phyloP scores from a whole-genome alignment of 352 stramenopile species.

The Stramenopiles sp. region DNA sequence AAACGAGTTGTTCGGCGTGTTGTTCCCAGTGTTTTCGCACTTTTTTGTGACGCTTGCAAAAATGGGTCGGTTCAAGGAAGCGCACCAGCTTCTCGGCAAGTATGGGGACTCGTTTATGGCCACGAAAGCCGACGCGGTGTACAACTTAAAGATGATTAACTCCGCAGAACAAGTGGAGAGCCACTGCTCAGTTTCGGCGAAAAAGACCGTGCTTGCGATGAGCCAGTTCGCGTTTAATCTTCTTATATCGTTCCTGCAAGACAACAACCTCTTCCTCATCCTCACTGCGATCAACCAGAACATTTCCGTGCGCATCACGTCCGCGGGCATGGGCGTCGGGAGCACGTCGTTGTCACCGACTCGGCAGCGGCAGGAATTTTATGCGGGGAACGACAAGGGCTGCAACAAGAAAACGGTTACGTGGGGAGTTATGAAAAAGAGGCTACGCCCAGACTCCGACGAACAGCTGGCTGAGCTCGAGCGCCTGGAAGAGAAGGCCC shows the following conservation, averaged over 20 bases:
- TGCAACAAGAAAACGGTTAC: not conserved
- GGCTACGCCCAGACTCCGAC: no score
- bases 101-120: not conserved
- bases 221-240: not conserved
- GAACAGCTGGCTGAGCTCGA: no score
- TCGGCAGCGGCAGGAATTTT: not conserved
- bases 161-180: not conserved
- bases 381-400: no score
- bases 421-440: not conserved
- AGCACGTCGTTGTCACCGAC: no score
- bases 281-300: not conserved
- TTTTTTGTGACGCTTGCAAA: not conserved
- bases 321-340: not conserved
- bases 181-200: not conserved
- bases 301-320: not conserved
- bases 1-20: not conserved
- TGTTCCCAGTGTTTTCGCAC: not conserved
- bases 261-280: not conserved
- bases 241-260: not conserved
- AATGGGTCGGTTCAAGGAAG: not conserved
- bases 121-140: not conserved
- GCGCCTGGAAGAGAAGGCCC: not conserved
- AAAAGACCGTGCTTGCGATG: not conserved
- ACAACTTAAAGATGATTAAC: not conserved
- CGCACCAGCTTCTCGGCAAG: not conserved